Evolutionary conservation across 148 eudicot genomes (phyloP).

Genomic region (Rhododendron simsii): DNA sequence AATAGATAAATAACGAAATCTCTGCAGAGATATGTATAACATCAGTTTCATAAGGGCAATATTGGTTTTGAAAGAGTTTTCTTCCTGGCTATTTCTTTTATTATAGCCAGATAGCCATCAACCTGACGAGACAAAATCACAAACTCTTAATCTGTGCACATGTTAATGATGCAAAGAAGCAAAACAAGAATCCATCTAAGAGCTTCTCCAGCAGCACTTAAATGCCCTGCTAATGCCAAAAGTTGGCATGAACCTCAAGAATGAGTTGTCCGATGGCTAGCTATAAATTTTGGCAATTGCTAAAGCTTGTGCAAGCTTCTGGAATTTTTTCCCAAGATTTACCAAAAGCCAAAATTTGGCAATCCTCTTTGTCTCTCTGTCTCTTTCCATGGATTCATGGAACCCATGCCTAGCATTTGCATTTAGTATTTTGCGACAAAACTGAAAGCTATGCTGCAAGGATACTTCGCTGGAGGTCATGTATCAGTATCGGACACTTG

Average conservation of each 20-base stretch:
- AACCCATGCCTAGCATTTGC: neutral
- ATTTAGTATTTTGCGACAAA: neutral
- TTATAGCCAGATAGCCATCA: neutral
- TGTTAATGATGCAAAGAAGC: neutral
- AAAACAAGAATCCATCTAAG: neutral
- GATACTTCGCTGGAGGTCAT: neutral
- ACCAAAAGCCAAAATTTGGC: neutral
- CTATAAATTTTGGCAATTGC: neutral
- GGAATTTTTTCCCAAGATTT: neutral
- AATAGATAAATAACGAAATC: neutral
- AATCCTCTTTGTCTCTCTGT: neutral
- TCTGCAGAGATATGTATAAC: neutral
- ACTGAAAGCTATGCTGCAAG: neutral
- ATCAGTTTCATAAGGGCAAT: neutral
- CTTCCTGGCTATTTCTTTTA: neutral
- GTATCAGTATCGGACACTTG: neutral
- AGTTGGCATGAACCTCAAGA: neutral
- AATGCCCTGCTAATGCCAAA: neutral
- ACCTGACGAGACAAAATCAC: neutral
- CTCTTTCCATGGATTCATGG: neutral
- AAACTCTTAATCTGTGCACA: neutral
- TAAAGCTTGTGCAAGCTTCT: neutral
- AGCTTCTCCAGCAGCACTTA: no score
- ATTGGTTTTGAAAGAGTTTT: neutral
- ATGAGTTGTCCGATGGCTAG: neutral